Evolutionary conservation across 331 rosid genomes (phyloP).

Genomic region (Arachis monticola): DNA sequence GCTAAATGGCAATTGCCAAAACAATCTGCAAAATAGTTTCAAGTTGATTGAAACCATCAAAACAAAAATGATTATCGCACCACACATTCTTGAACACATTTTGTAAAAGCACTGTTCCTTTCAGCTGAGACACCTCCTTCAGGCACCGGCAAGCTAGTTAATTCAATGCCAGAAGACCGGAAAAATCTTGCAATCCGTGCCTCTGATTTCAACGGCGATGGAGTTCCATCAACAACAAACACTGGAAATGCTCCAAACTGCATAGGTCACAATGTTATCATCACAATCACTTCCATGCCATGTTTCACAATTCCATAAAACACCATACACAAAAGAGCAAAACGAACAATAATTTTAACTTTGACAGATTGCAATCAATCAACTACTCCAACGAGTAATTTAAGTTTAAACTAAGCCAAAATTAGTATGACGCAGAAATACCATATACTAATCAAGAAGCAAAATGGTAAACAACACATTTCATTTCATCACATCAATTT

Average conservation of each 20-base stretch:
- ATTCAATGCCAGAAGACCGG: conserved; percentile 70
- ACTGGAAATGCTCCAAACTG: conserved; percentile 94
- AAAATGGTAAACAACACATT: not conserved
- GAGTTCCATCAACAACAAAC: conserved; percentile 84
- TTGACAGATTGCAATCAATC: conserved; percentile 13
- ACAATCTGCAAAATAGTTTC: conserved; percentile 22
- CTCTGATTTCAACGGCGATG: conserved; percentile 72
- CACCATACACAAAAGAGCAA: not conserved
- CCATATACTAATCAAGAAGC: conserved; percentile 8
- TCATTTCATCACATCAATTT: not conserved
- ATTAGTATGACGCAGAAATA: not conserved
- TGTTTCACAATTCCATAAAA: not conserved
- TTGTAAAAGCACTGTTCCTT: conserved; percentile 66
- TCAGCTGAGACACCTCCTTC: conserved; percentile 68
- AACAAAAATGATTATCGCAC: conserved; percentile 48
- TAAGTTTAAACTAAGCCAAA: not conserved
- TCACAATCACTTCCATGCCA: conserved; percentile 7
- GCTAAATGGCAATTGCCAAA: not conserved
- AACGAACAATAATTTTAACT: not conserved
- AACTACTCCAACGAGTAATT: conserved; percentile 3
- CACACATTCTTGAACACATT: conserved; percentile 81
- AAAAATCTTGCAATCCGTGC: conserved; percentile 75
- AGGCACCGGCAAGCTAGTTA: conserved; percentile 55
- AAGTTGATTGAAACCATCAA: conserved; percentile 19
- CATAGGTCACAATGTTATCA: conserved; percentile 34